phyloP scores from a whole-genome alignment of 2,329 filamentous ascomycete genomes.

The Fusarium brevicatenulatum region DNA sequence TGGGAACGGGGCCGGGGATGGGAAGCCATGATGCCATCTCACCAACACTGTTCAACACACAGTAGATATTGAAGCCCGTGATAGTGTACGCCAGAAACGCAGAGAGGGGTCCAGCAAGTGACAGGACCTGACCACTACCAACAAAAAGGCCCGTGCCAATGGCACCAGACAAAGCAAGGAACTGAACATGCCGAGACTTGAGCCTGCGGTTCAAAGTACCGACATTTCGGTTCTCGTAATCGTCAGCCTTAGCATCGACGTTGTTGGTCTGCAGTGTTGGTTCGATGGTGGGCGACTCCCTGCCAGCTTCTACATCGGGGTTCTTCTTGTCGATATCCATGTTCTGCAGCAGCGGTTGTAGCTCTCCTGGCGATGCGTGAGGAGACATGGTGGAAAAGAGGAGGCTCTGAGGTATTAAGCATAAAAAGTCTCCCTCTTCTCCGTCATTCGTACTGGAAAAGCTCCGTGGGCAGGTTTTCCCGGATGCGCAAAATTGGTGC shows the following conservation, averaged over 20 bases:
- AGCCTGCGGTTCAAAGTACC: conserved; percentile 28
- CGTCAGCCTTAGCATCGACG: conserved; percentile 7
- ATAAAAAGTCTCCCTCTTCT: not conserved
- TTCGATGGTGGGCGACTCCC: conserved; percentile 15
- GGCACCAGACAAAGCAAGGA: conserved; percentile 58
- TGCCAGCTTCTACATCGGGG: conserved; percentile 16
- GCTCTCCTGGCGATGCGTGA: not conserved
- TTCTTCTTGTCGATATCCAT: conserved; percentile 19
- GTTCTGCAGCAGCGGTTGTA: not conserved
- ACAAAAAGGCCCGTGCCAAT: conserved; percentile 29
- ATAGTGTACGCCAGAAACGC: conserved; percentile 20
- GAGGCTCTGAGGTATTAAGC: not conserved
- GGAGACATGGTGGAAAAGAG: not conserved
- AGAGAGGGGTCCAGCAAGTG: conserved; percentile 20
- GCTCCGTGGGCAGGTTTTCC: not conserved
- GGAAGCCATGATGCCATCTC: conserved; percentile 17
- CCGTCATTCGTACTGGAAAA: not conserved
- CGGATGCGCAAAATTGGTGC: not conserved
- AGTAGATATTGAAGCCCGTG: conserved; percentile 23
- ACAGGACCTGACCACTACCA: conserved; percentile 18
- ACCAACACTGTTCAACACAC: conserved; percentile 51
- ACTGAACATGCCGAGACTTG: conserved; percentile 69
- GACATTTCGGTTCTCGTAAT: conserved; percentile 24
- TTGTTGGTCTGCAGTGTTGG: conserved; percentile 18
- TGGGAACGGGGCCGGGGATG: not conserved